Percentiles rank a stretch among this genome's conserved stretches.
These are phyloP conservation scores for Saccharomycopsis sp. DNA, from an alignment of 805 yeast genomes.

Conservation along the genomic window DNA sequence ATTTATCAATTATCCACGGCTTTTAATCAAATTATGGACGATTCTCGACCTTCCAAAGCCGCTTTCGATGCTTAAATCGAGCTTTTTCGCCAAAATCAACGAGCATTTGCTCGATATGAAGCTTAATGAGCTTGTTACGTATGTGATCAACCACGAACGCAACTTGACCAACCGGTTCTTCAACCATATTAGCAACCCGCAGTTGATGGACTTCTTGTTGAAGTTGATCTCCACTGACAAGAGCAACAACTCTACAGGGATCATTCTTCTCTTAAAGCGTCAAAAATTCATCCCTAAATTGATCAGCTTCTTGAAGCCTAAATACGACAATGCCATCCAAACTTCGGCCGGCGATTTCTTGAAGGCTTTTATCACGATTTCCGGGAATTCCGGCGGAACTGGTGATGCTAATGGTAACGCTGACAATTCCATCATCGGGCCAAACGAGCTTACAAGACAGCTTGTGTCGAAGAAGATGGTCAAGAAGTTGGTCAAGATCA, in stretches of 20 bases:
- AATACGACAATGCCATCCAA: constrained; percentile 56
- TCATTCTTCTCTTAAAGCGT: constrained; percentile 64
- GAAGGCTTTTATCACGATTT: constrained; percentile 87
- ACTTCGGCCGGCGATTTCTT: constrained; percentile 93
- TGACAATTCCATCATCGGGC: constrained; percentile 85
- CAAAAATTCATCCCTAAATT: constrained; percentile 72
- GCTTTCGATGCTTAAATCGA: constrained; percentile 68
- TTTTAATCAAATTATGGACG: constrained; percentile 72
- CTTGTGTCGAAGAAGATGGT: constrained; percentile 72
- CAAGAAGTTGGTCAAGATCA: constrained; percentile 60
- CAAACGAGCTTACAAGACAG: constrained; percentile 89
- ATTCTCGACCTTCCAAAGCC: constrained; percentile 64
- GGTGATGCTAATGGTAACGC: constrained; percentile 77
- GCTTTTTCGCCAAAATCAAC: constrained; percentile 85
- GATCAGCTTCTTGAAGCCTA: constrained; percentile 64
- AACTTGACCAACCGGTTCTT: constrained; percentile 74
- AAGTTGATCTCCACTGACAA: constrained; percentile 91
- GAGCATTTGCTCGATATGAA: constrained; percentile 87
- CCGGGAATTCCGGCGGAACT: constrained; percentile 87
- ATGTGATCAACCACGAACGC: constrained; percentile 55
- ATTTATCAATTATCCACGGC: constrained; percentile 64
- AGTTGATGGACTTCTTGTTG: constrained; percentile 85
- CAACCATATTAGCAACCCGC: constrained; percentile 85
- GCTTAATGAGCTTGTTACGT: constrained; percentile 62
- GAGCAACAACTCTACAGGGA: constrained; percentile 82